phyloP scores from a whole-genome alignment of 2,329 filamentous ascomycete genomes.

The Stagonosporopsis rhizophila region DNA sequence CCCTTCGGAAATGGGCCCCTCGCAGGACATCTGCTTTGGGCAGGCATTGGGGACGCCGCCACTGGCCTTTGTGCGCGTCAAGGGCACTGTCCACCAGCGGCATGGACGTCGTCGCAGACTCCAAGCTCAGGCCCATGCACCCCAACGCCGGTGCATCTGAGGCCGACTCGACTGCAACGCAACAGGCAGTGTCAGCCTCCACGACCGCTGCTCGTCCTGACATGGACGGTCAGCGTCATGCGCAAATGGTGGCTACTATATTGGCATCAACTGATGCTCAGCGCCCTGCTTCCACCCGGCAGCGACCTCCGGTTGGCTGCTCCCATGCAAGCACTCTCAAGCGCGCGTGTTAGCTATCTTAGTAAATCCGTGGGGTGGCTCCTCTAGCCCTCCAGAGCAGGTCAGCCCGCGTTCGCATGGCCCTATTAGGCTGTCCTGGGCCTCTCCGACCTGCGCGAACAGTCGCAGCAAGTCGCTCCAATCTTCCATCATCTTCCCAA shows the following conservation, averaged over 20 bases:
- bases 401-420: conserved; percentile 19
- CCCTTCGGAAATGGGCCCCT: background rate
- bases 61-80: background rate
- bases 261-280: conserved; percentile 2
- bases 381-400: conserved; percentile 11
- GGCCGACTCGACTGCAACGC: conserved; percentile 8
- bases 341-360: conserved; percentile 15
- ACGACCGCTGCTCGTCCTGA: background rate
- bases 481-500: background rate
- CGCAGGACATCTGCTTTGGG: background rate
- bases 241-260: background rate
- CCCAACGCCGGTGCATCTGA: conserved; percentile 14
- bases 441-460: conserved; percentile 5
- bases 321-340: background rate
- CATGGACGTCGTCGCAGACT: conserved; percentile 2
- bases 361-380: conserved; percentile 25
- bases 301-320: conserved; percentile 3
- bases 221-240: conserved; percentile 1
- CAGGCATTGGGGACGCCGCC: background rate
- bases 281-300: background rate
- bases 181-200: background rate
- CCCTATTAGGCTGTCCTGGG: conserved; percentile 14
- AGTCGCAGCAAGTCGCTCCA: conserved; percentile 2
- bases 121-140: conserved; percentile 7
- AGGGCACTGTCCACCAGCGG: background rate